Evolutionary conservation across 257 asterid species (phyloP).

Genomic region (Rauvolfia tetraphylla): DNA sequence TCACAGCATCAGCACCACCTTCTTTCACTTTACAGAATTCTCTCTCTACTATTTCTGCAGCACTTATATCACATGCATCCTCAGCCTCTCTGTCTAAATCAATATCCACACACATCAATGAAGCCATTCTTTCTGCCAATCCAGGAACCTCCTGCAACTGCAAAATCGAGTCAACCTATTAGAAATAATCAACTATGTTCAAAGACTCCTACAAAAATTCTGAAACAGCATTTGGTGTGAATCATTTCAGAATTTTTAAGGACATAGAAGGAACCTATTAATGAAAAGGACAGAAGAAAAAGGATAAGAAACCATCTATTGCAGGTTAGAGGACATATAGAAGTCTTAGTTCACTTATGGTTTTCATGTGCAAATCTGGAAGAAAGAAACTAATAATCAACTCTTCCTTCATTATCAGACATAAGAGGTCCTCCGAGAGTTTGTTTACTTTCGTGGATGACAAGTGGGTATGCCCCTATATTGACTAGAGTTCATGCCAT

Average conservation of each 20-base stretch:
- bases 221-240: neutral
- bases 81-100: conserved; percentile 50
- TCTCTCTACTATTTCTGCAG: conserved; percentile 55
- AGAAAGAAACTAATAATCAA: neutral
- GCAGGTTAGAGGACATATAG: neutral
- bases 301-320: neutral
- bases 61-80: conserved; percentile 30
- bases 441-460: neutral
- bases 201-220: conserved; percentile 32
- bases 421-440: neutral
- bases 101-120: conserved; percentile 82
- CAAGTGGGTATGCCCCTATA: neutral
- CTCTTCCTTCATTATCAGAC: neutral
- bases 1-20: conserved; percentile 43
- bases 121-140: conserved; percentile 87
- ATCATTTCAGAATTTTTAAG: neutral
- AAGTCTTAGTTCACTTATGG: neutral
- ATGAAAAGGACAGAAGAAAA: neutral
- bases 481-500: neutral
- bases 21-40: conserved; percentile 51
- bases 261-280: neutral
- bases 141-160: conserved; percentile 90
- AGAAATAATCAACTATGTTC: neutral
- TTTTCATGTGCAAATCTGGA: neutral
- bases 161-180: conserved; percentile 22